Base-by-base conservation (phyloP, 306 rosid genomes). In the Cajanus cajan region DNA sequence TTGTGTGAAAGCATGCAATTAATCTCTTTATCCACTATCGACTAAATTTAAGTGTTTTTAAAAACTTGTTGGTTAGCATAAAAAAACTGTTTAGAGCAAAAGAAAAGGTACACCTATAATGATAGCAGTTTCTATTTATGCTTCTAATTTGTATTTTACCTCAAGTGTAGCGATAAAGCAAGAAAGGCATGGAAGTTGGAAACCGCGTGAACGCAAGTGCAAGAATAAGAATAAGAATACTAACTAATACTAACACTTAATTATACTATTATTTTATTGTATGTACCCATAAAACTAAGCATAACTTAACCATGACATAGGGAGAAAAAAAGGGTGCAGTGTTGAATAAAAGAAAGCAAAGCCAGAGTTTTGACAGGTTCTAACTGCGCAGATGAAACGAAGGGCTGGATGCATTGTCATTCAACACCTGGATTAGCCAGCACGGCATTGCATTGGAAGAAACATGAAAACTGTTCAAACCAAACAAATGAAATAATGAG, bases 171-270 rank as follows among this genome's bases (percentile, higher is more conserved):
- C 34, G 47, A 41, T 28, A 41, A 58, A 58, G 8, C 5, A 21
- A 28, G 50, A 69, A 45, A 73, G 22, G 54, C 50, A 55, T 10
- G 37, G 58, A 68, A n/a, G 81, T 82, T 47, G 74, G 61, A 80
- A 76, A 67, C 68, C 80, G 80, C 73, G 85, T 81, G 62, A 72
- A 22, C 80, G 78, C 25, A 36, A 40, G 54, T 71, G 76, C 82
- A 76, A 64, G 41, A 21, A 24, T 51, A 22, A 19, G 33, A 12
- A 25, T 9, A 5, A n/a, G n/a, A n/a, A n/a, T 37, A 25, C 10
- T 22, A 7, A 58, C 6, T 22, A 57, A 25, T 14, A 28, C 10
- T 2, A 24, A 57, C 7, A 24, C n/a, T 21, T 15, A 4, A 1
- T 28, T 28, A 1, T 15, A 39, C 22, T 21, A 51, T 37, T 68